Percentiles rank a stretch among this genome's conserved stretches.
Conservation (phyloP, 2,329 filamentous ascomycete genomes). For the Ascochyta clinopodiicola region DNA sequence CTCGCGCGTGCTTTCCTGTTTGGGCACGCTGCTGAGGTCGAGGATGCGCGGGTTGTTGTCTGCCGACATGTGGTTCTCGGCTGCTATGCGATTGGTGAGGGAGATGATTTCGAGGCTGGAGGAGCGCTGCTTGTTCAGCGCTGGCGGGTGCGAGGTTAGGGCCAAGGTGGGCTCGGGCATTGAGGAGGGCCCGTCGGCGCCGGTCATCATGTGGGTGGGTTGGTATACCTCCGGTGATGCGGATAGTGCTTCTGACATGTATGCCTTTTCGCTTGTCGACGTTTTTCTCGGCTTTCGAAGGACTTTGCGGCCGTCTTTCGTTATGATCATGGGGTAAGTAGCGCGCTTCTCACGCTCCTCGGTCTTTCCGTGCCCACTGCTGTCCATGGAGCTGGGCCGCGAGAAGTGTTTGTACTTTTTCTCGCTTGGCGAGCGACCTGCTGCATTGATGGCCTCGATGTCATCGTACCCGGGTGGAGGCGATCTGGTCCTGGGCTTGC, state of each 20-base stretch:
- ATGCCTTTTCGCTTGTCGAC: background rate
- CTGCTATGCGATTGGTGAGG: conserved; percentile 4
- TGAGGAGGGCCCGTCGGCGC: conserved; percentile 3
- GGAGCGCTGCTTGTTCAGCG: background rate
- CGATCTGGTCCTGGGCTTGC: conserved; percentile 8
- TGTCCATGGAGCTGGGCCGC: conserved; percentile 2
- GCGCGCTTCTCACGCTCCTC: conserved; percentile 5
- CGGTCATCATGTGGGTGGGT: conserved; percentile 13
- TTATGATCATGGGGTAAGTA: conserved; percentile 7
- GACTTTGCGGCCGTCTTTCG: conserved; percentile 15
- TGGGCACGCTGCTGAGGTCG: conserved; percentile 20
- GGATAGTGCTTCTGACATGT: background rate
- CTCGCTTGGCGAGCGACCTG: conserved; percentile 5
- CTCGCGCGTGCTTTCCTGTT: background rate
- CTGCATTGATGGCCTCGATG: conserved; percentile 5
- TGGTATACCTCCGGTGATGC: background rate
- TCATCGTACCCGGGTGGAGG: conserved; percentile 11
- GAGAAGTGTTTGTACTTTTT: conserved; percentile 15
- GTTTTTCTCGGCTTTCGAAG: background rate
- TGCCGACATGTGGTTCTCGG: conserved; percentile 10
- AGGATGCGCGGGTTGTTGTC: conserved; percentile 16
- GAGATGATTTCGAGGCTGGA: conserved; percentile 31
- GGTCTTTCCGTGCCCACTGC: background rate
- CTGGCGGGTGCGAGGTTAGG: background rate
- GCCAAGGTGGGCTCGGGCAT: conserved; percentile 11